Evolutionary conservation across 2,329 filamentous ascomycete genomes (phyloP).

Genomic region (Arthrobotrys megalospora): DNA sequence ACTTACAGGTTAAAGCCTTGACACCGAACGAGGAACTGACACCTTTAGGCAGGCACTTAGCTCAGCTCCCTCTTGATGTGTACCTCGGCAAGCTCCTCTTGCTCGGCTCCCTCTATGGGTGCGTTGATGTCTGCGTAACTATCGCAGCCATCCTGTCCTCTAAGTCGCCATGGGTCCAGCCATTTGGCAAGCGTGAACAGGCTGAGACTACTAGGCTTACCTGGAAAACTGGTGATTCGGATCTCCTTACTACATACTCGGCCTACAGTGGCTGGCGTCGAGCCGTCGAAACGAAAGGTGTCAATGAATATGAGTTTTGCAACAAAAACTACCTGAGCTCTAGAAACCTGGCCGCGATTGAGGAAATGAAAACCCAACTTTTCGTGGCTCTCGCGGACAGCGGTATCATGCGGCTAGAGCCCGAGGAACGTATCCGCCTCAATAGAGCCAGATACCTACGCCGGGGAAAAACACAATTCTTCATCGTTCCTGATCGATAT

Average conservation of each 20-base stretch:
- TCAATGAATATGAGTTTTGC: conserved; percentile 90
- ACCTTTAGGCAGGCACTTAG: conserved; percentile 85
- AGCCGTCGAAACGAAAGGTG: conserved; percentile 78
- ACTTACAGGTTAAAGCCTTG: conserved; percentile 73
- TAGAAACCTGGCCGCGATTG: conserved; percentile 91
- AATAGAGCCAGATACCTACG: conserved; percentile 71
- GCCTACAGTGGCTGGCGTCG: conserved; percentile 91
- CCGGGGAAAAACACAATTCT: conserved; percentile 75
- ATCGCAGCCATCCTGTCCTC: conserved; percentile 93
- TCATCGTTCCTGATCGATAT: conserved; percentile 82
- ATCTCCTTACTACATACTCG: conserved; percentile 92
- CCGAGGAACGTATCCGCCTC: conserved; percentile 79
- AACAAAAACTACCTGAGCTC: conserved; percentile 92
- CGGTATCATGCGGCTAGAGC: conserved; percentile 82
- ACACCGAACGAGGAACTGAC: conserved; percentile 87
- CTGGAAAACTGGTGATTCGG: conserved; percentile 89
- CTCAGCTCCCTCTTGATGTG: conserved; percentile 90
- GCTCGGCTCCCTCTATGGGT: conserved; percentile 87
- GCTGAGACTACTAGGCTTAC: conserved; percentile 83
- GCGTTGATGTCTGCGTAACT: conserved; percentile 90
- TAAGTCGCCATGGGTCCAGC: conserved; percentile 91
- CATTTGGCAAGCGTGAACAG: conserved; percentile 85
- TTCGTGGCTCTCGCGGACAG: conserved; percentile 87
- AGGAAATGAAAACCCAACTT: conserved; percentile 94
- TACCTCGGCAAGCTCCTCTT: conserved; percentile 95